Evolutionary conservation across 2,329 filamentous ascomycete genomes (phyloP), one percentile per base, ranked within the genome.

Genomic region (Rugonectria rugulosa): DNA sequence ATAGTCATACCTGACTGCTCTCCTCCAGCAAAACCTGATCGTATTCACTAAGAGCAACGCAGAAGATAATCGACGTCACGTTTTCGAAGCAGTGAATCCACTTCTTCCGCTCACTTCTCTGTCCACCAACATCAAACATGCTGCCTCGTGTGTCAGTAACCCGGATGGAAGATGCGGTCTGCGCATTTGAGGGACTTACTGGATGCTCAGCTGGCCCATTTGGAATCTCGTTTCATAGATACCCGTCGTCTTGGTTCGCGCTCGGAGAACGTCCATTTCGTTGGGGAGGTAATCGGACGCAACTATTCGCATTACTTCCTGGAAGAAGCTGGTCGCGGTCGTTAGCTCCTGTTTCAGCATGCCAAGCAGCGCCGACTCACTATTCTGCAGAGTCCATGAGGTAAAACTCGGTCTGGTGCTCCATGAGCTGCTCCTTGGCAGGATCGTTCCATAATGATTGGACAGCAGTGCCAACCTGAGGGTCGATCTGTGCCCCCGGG

Each of bases 31-130:
- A 80, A 5, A 97, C 94, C 77, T 99, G 95, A 71, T 99, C 95
- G 73, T 99, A 99, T 77, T 99, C 95, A 79, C 93, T 98, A 66
- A 99, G 79, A 14, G 95, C 95, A 59, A 99, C 95, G 71, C 95
- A 99, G 77, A 99, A 99, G 66, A 99, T 99, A 75, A 99, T 99
- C 4, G 95, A 98, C 37, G 95, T 99, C 68, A 99, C 95, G 68
- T 98, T 98, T 75, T 99, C 95, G 75, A 99, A 99, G 79, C 95
- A 99, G 78, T 99, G 95, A 72, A 99, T 99, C 95, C 95, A 99
- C 79, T 99, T 99, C 81, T 99, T 99, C 60, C 95, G 86, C 77
- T 99, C 95, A 74, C 94, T 98, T 72, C 95, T 83, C 77, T 99
- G 95, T 20, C 95, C 95, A 60, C 95, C 95, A 5, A 99, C 95